These are phyloP conservation scores for Myxozyma nipponensis DNA, from an alignment of 805 yeast genomes.

Conservation along the genomic window DNA sequence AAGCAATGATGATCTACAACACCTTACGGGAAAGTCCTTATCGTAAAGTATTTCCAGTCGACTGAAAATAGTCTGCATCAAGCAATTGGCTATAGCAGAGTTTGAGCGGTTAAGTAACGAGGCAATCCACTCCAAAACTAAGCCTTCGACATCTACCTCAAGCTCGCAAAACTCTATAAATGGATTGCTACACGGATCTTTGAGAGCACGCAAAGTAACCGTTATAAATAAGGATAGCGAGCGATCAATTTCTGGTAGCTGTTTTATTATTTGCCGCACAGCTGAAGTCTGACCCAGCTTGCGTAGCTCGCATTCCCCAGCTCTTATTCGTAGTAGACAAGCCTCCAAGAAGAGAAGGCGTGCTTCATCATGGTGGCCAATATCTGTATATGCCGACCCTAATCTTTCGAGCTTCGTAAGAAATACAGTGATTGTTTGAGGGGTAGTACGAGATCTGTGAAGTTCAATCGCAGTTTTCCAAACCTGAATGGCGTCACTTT, in stretches of 20 bases:
- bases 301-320: neutral
- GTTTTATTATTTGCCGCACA: neutral
- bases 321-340: neutral
- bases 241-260: conserved; percentile 6
- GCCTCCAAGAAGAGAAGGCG: conserved; percentile 2
- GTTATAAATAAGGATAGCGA: too few relatives aligned
- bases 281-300: neutral
- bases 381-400: conserved; percentile 14
- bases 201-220: too few relatives aligned
- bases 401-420: conserved; percentile 21
- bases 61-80: neutral
- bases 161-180: neutral
- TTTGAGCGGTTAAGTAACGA: conserved; percentile 4
- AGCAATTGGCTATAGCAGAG: neutral
- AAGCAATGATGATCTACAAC: neutral
- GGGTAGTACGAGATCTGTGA: conserved; percentile 2
- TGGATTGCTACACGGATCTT: neutral
- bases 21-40: conserved; percentile 7
- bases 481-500: conserved; percentile 11
- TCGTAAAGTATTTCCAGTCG: conserved; percentile 1
- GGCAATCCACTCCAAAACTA: conserved; percentile 14
- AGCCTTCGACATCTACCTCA: conserved; percentile 3
- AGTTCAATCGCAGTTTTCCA: conserved; percentile 14
- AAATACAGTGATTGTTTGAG: neutral
- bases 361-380: conserved; percentile 3